A percentile compares a stretch with the other conserved stretches of the same genome.
phyloP scores from a whole-genome alignment of 2,329 filamentous ascomycete genomes.

The Dryadomyces quercivorus region DNA sequence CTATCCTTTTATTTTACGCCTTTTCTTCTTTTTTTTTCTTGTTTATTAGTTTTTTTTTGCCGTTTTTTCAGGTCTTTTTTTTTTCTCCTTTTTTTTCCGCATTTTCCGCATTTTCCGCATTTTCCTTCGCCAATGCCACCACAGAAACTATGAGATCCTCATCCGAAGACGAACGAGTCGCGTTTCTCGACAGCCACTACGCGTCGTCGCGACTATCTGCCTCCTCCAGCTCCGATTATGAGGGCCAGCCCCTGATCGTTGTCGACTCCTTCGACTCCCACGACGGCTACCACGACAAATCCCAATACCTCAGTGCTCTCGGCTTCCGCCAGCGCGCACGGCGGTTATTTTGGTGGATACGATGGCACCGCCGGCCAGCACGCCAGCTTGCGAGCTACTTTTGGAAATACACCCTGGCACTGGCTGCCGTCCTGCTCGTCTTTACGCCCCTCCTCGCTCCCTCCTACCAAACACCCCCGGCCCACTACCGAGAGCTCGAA shows the following conservation, averaged over 20 bases:
- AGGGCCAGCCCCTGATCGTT: neutral
- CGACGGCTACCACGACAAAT: neutral
- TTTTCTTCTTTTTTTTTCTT: neutral
- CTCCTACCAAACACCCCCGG: constrained; percentile 28
- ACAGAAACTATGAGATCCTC: constrained; percentile 1
- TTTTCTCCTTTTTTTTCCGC: neutral
- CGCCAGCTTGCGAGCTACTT: neutral
- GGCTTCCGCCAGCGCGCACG: neutral
- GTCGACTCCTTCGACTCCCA: neutral
- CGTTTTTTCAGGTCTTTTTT: neutral
- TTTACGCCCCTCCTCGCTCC: constrained; percentile 23
- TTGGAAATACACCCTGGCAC: constrained; percentile 22
- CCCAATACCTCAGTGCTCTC: neutral
- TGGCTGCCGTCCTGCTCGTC: constrained; percentile 34
- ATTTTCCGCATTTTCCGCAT: neutral
- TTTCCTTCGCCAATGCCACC: neutral
- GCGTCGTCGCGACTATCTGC: neutral
- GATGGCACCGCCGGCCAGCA: neutral
- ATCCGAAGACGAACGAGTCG: constrained; percentile 3
- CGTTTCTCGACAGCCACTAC: neutral
- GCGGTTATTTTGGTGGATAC: neutral
- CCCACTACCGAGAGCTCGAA: constrained; percentile 24
- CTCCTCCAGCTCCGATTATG: neutral
- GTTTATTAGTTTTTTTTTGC: neutral
- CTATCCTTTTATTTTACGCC: neutral